These are phyloP conservation scores for Fraxinus greggii DNA, from an alignment of 305 asterid species.

Conservation along the genomic window DNA sequence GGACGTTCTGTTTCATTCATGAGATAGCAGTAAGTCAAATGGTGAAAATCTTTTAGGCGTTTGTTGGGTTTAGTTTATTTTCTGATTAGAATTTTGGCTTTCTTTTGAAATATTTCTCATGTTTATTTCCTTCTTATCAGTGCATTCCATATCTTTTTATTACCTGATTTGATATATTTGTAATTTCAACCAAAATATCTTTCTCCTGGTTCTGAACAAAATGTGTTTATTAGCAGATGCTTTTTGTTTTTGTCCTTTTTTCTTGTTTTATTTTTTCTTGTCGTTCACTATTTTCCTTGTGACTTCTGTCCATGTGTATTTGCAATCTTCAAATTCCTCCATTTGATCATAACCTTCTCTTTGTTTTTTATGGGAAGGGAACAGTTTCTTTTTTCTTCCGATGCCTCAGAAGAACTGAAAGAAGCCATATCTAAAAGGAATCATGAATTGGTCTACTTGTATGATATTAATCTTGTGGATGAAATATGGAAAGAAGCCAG, in stretches of 20 bases:
- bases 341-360: slow-evolving; percentile 53
- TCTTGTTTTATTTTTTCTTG: background rate
- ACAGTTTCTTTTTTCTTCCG: slow-evolving; percentile 95
- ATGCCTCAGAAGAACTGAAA: slow-evolving; percentile 91
- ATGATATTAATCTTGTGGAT: slow-evolving; percentile 86
- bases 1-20: background rate
- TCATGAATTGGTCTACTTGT: slow-evolving; percentile 82
- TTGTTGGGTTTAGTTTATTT: background rate
- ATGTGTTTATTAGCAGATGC: background rate
- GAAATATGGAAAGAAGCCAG: slow-evolving; percentile 89
- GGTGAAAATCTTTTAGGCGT: background rate
- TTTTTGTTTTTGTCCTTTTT: background rate
- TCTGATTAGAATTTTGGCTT: background rate
- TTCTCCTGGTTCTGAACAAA: slow-evolving; percentile 5
- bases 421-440: slow-evolving; percentile 68
- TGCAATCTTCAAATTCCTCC: slow-evolving; percentile 25
- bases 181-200: background rate
- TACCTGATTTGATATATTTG: background rate
- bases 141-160: background rate
- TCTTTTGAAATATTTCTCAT: background rate
- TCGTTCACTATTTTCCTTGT: background rate
- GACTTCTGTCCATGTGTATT: slow-evolving; percentile 12
- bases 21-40: background rate
- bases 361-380: slow-evolving; percentile 71
- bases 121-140: background rate